Base-by-base conservation (phyloP, 2,329 filamentous ascomycete species). In the Pseudomassariella vexata region DNA sequence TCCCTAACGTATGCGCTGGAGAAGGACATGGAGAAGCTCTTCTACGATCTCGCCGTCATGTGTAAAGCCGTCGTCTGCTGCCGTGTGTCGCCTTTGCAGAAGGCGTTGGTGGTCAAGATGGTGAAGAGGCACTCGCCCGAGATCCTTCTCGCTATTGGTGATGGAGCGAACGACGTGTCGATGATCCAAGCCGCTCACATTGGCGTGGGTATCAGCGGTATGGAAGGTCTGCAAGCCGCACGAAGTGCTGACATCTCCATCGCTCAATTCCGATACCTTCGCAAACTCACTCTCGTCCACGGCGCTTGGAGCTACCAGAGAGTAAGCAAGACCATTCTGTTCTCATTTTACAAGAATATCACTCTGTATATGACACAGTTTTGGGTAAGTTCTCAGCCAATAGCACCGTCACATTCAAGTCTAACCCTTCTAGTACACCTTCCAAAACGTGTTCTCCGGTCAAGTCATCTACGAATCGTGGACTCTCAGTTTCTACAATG, bases 181-280 rank as follows among this genome's bases (percentile, higher is more conserved):
- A 98, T 98, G 92, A 98, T 98, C 34, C 92, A 98, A 65, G 92
- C 92, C 9, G 92, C 92, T 9, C 92, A 98, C 56, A 94, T 98
- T 44, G 92, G 92, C 43, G 86, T 98, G 26, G 92, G 92, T 60
- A 98, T 98, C 59, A 95, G 88, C 52, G 92, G 92, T 60, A 76
- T 94, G 43, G 92, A 98, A 71, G 92, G 92, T 70, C 77, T 98
- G 1, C 92, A 98, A 63, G 92, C 92, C 28, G 92, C 92, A 28
- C 80, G 92, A 51, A 95, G 88, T 50, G 92, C 92, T 36, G 92
- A 98, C 63, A 87, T 98, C 28, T 82, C 89, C 7, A 95, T 98
- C 54, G 92, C 79, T 1, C 92, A 98, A 58, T 98, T 98, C 70
- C 81, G 90, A 35, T 98, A 83, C 60, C 75, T 98, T 30, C 84